Percentiles rank a stretch among this genome's conserved stretches.
These are phyloP conservation scores for Prasinococcaceae sp. DNA, from an alignment of 139 green algal genomes.

Conservation along the genomic window DNA sequence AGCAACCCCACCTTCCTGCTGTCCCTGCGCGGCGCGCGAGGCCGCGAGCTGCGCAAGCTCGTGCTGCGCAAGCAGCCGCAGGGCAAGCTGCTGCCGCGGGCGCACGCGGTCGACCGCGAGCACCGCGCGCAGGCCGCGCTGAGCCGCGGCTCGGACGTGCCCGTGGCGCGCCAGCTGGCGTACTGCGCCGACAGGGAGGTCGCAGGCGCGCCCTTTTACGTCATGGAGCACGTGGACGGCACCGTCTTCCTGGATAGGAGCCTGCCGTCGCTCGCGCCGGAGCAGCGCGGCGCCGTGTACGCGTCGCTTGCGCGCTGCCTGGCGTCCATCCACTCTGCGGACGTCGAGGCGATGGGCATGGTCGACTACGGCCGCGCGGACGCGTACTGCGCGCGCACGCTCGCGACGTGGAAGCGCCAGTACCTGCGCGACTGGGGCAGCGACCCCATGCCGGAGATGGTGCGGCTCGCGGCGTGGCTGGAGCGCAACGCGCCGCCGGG, in stretches of 20 bases:
- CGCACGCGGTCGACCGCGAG: constrained; percentile 89
- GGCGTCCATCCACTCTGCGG: constrained; percentile 58
- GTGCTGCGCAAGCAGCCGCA: constrained; percentile 94
- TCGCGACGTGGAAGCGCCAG: not conserved
- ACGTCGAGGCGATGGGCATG: constrained; percentile 33
- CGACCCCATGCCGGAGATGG: constrained; percentile 46
- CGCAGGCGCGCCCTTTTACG: constrained; percentile 76
- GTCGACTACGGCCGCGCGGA: constrained; percentile 33
- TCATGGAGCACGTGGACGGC: constrained; percentile 61
- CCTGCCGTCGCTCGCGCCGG: constrained; percentile 34
- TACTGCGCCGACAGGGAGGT: constrained; percentile 53
- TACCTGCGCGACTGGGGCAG: not conserved
- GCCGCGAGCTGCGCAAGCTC: constrained; percentile 9
- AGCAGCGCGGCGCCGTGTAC: constrained; percentile 26
- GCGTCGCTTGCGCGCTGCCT: constrained; percentile 37
- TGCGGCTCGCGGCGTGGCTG: constrained; percentile 49
- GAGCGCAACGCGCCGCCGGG: constrained; percentile 36
- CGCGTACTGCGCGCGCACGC: constrained; percentile 45
- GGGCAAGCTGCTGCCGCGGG: constrained; percentile 71
- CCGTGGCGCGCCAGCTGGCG: constrained; percentile 55
- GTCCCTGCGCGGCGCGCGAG: constrained; percentile 21
- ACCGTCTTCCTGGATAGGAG: constrained; percentile 50
- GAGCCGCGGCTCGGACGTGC: constrained; percentile 40
- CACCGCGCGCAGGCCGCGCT: constrained; percentile 50
- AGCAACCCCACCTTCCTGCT: constrained; percentile 92